Conservation (phyloP, 129 eudicot species). For the Deinandra increscens region DNA sequence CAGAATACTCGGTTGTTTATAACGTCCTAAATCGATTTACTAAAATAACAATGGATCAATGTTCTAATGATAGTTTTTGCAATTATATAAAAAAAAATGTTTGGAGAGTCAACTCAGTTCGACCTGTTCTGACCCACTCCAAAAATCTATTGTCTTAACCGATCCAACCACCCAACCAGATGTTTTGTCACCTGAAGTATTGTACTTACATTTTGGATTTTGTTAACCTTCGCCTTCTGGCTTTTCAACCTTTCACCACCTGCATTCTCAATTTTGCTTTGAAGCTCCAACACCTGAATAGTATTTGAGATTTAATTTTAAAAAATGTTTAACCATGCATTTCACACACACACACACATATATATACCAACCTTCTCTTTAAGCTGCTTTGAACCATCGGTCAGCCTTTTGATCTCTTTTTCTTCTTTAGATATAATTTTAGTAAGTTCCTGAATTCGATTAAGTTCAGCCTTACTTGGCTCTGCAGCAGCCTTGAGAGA, state of each 20-base stretch:
- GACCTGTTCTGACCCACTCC: neutral
- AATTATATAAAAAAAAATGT: neutral
- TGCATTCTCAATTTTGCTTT: conserved; percentile 86
- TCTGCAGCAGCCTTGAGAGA: conserved; percentile 66
- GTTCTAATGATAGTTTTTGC: neutral
- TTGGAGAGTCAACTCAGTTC: neutral
- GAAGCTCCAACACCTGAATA: conserved; percentile 74
- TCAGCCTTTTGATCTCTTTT: conserved; percentile 65
- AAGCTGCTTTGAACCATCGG: conserved; percentile 63
- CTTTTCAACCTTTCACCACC: conserved; percentile 82
- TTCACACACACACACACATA: too few relatives aligned
- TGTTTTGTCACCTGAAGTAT: neutral
- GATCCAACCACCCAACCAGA: neutral
- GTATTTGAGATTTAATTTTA: too few relatives aligned
- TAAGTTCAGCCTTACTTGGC: conserved; percentile 68
- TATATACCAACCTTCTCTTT: conserved; percentile 81
- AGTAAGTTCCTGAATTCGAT: conserved; percentile 50
- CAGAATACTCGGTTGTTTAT: neutral
- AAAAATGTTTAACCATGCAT: too few relatives aligned
- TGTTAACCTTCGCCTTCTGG: conserved; percentile 68
- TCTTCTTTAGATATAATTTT: conserved; percentile 57
- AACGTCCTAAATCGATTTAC: neutral
- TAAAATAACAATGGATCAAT: too few relatives aligned
- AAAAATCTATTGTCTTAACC: neutral
- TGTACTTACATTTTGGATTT: conserved; percentile 80